Conservation (phyloP, 768 basidiomycete genomes). For the Cystobasidium tubakii region DNA sequence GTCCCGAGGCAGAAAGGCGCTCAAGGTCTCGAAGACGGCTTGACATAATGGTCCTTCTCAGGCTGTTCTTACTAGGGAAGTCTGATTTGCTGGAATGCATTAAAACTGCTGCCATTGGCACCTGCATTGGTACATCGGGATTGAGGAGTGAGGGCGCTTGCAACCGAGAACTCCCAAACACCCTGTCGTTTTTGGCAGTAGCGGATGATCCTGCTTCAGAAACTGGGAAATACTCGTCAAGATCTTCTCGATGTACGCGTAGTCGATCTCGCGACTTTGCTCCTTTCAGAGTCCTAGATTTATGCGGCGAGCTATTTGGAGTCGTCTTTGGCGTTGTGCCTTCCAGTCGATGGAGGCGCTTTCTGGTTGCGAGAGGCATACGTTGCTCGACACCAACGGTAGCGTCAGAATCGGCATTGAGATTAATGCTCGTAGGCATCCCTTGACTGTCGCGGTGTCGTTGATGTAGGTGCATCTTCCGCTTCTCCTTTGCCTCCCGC, state of each 20-base stretch:
- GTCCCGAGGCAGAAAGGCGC: neutral
- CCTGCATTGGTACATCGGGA: slow-evolving; percentile 1
- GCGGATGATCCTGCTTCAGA: neutral
- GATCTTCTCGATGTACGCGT: slow-evolving; percentile 9
- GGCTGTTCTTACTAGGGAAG: slow-evolving; percentile 1
- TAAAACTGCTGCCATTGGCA: neutral
- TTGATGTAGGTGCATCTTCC: no score
- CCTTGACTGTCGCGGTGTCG: no score
- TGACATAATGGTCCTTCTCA: slow-evolving; percentile 9
- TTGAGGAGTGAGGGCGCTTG: neutral
- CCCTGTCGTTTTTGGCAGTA: neutral
- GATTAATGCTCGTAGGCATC: neutral
- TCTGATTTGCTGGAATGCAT: neutral
- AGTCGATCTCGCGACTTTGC: neutral
- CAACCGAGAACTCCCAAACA: neutral
- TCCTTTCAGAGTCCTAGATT: neutral
- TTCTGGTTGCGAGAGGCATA: neutral
- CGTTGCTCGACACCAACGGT: neutral
- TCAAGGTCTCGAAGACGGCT: neutral
- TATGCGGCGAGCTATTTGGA: slow-evolving; percentile 1
- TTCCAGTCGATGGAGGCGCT: slow-evolving; percentile 17
- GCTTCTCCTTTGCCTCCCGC: no score
- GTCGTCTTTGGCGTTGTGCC: slow-evolving; percentile 17
- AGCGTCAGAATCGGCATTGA: neutral
- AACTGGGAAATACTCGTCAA: slow-evolving; percentile 31